These are phyloP conservation scores for Theileria parva DNA, from an alignment of 169 alveolate genomes.

Conservation along the genomic window DNA sequence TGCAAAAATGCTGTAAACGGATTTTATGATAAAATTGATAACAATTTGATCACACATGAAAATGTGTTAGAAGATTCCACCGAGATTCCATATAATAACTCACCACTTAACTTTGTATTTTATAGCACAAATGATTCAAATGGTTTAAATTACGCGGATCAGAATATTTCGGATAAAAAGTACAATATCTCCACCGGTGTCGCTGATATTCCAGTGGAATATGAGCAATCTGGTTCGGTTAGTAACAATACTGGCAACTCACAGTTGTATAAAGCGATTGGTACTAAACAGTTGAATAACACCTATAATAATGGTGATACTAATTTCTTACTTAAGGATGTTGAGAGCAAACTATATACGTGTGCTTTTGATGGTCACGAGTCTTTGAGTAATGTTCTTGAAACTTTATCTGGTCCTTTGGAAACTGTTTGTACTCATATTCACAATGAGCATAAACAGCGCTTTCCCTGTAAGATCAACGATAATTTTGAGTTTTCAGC, in stretches of 20 bases:
- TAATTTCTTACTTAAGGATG: not conserved
- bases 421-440: slow-evolving; percentile 21
- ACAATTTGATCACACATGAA: not conserved
- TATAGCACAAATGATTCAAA: not conserved
- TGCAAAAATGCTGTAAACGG: not conserved
- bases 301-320: not conserved
- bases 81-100: not conserved
- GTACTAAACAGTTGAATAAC: too few species aligned
- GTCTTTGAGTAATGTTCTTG: slow-evolving; percentile 17
- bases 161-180: not conserved
- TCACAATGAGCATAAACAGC: slow-evolving; percentile 27
- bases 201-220: too few species aligned
- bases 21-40: not conserved
- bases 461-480: not conserved
- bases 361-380: slow-evolving; percentile 50
- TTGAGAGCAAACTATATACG: slow-evolving; percentile 39
- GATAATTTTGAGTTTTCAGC: slow-evolving; percentile 18
- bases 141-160: not conserved
- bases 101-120: not conserved
- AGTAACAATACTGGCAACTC: too few species aligned
- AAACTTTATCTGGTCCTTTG: slow-evolving; percentile 7
- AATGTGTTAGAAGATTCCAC: not conserved
- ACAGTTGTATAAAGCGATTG: too few species aligned
- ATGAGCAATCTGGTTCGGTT: too few species aligned
- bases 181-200: too few species aligned